A percentile compares a stretch with the other conserved stretches of the same genome.
phyloP scores from a whole-genome alignment of 2,329 filamentous ascomycete genomes.

The Fusarium subglutinans region DNA sequence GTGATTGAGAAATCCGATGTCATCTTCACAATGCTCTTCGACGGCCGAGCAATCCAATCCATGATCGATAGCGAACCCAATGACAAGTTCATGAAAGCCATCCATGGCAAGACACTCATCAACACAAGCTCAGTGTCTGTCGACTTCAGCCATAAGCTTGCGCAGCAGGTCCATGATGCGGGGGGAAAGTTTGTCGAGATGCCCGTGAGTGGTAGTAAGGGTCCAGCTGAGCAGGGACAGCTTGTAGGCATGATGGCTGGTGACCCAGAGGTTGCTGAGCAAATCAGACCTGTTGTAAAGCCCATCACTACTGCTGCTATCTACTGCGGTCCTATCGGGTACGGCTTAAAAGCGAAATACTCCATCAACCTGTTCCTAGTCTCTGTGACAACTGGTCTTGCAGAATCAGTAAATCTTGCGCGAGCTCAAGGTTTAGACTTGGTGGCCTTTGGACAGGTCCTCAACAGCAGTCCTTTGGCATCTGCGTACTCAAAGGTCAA shows the following conservation, averaged over 20 bases:
- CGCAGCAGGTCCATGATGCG: background rate
- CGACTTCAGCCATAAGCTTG: background rate
- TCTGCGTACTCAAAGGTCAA: background rate
- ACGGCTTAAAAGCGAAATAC: background rate
- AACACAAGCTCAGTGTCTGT: background rate
- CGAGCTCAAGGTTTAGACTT: background rate
- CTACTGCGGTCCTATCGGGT: background rate
- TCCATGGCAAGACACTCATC: background rate
- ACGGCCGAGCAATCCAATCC: background rate
- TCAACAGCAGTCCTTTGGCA: background rate
- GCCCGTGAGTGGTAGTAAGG: background rate
- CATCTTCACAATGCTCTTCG: background rate
- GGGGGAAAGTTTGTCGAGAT: background rate
- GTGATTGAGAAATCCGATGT: background rate
- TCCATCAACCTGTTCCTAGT: background rate
- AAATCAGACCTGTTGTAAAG: background rate
- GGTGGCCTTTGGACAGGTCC: background rate
- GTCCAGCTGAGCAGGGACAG: background rate
- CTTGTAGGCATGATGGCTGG: background rate
- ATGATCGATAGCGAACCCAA: background rate
- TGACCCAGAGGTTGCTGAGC: background rate
- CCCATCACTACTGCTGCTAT: background rate
- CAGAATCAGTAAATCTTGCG: background rate
- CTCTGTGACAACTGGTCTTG: background rate
- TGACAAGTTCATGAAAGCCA: background rate